Evolutionary conservation across 1,139 yeast species (phyloP).

Genomic region (Kodamaea plutei): DNA sequence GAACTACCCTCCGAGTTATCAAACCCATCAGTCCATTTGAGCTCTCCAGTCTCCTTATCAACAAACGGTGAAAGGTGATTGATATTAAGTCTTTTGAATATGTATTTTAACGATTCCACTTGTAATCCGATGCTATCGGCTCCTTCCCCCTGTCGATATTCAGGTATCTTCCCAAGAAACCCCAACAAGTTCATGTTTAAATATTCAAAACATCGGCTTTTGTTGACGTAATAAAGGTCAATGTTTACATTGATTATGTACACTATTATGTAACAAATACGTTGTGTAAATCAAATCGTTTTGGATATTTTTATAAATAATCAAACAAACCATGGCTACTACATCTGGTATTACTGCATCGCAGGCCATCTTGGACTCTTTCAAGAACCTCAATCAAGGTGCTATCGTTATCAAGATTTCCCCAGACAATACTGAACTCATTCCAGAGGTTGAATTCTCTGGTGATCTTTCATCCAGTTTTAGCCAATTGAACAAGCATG

Average conservation of each 20-base stretch:
- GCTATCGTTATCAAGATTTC: conserved; percentile 41
- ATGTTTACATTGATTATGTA: too few species aligned
- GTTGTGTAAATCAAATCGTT: too few species aligned
- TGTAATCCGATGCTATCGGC: conserved; percentile 60
- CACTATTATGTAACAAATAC: too few species aligned
- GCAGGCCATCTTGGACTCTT: conserved; percentile 33
- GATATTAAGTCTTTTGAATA: conserved; percentile 51
- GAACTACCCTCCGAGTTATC: conserved; percentile 25
- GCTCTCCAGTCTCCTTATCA: conserved; percentile 15
- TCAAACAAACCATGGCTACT: too few species aligned
- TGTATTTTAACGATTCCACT: conserved; percentile 51
- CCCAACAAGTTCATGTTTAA: conserved; percentile 7
- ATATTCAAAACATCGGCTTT: too few species aligned
- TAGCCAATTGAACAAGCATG: conserved; percentile 26
- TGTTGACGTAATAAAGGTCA: too few species aligned
- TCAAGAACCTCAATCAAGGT: conserved; percentile 20
- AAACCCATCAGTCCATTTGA: conserved; percentile 18
- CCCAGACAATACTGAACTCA: conserved; percentile 44
- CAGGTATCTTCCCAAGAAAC: conserved; percentile 34
- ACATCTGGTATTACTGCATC: conserved; percentile 67
- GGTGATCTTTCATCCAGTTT: conserved; percentile 28
- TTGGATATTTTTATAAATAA: too few species aligned
- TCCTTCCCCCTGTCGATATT: conserved; percentile 40
- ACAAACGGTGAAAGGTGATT: conserved; percentile 41
- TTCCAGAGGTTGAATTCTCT: conserved; percentile 21